Base-by-base conservation (phyloP, 129 eudicot genomes). In the Deinandra increscens region DNA sequence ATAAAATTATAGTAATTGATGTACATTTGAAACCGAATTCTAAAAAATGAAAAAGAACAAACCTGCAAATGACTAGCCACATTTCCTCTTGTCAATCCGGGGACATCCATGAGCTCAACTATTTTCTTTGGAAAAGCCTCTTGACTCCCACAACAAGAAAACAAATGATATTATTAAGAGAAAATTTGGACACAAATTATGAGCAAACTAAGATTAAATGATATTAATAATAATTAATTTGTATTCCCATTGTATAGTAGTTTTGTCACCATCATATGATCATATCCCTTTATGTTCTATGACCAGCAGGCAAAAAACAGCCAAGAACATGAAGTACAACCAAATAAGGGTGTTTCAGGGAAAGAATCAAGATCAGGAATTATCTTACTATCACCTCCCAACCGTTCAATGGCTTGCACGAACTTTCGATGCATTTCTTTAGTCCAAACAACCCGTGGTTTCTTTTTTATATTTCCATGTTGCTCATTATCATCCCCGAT, bases 1-100 rank as follows among this genome's bases (percentile, higher is more conserved):
- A 17, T 42, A 34, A n/a, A 63, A 62, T 12, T 22, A 65, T 19
- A 8, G 9, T n/a, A 50, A 13, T 13, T 63, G 46, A 46, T 33
- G 15, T 44, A 45, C 34, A 60, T 15, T 2, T 9, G 1, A 64
- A 41, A 59, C 4, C 18, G 39, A 36, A 55, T 68, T 14, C 18
- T 33, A 26, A 23, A 23, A 34, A 22, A n/a, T 53, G 34, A 61
- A 70, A 18, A 42, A 64, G 61, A 49, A 34, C 70, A n/a, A 55
- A 85, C 87, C 91, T 85, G 91, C 79, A 79, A 51, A 79, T 79
- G 83, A 74, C 83, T 79, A 51, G 83, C 83, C 54, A 79, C 83
- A 42, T 79, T 75, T 60, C 70, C 83, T 68, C 83, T 74, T 48
- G 79, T 79, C 45, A 79, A 68, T 74, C 79, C 79, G 0, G 83